Percentiles rank a stretch among this genome's conserved stretches.
These are phyloP conservation scores for Globisporangium viniferum DNA, from an alignment of 352 stramenopile species.

Conservation along the genomic window DNA sequence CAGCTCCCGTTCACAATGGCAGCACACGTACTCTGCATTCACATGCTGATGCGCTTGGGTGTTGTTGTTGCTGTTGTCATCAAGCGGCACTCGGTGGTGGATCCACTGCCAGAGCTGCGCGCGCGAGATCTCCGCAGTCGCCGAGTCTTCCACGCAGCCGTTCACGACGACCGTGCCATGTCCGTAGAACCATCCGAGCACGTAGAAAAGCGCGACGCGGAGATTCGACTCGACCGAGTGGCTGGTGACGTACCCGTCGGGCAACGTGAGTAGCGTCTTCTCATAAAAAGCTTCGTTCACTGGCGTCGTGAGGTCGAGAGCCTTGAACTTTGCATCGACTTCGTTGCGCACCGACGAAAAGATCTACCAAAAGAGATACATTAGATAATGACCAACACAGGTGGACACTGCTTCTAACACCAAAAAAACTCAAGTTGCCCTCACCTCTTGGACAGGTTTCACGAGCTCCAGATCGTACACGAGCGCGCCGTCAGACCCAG, in stretches of 20 bases:
- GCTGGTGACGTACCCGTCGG: constrained; percentile 65
- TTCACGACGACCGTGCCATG: constrained; percentile 90
- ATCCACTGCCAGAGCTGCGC: constrained; percentile 91
- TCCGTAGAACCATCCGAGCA: constrained; percentile 89
- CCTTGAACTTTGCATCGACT: constrained; percentile 1
- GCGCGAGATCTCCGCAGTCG: constrained; percentile 93
- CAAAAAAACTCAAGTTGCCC: background rate
- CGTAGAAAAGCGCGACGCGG: constrained; percentile 88
- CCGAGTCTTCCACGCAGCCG: constrained; percentile 93
- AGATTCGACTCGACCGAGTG: constrained; percentile 84
- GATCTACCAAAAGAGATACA: background rate
- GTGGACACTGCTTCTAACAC: background rate
- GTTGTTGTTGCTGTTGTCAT: constrained; percentile 8
- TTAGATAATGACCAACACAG: background rate
- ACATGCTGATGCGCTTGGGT: constrained; percentile 16
- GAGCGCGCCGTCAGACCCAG: constrained; percentile 92
- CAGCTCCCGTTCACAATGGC: background rate
- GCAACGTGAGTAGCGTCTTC: constrained; percentile 49
- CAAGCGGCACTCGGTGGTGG: constrained; percentile 48
- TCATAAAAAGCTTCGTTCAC: constrained; percentile 38
- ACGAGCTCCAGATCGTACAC: constrained; percentile 93
- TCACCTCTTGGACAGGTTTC: constrained; percentile 38
- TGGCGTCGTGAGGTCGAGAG: background rate
- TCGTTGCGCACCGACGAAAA: constrained; percentile 12
- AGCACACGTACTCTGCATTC: constrained; percentile 32